Conservation (phyloP, 805 yeast genomes). For the Starmera dryadoides region DNA sequence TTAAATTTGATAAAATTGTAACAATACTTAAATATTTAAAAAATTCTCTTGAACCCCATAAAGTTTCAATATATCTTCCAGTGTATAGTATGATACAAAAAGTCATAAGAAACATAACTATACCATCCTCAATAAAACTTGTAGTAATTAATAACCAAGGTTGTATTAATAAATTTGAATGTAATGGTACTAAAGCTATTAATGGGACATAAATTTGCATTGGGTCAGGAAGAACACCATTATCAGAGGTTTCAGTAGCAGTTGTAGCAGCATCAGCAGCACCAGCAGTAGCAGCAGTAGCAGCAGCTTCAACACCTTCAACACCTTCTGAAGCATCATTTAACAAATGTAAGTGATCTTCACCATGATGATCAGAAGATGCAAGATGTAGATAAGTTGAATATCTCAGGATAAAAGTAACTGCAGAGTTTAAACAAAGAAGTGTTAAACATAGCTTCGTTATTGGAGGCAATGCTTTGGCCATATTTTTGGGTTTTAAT, state of each 20-base stretch:
- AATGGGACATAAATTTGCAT: constrained; percentile 41
- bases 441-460: constrained; percentile 21
- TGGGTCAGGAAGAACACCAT: constrained; percentile 28
- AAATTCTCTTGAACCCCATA: constrained; percentile 46
- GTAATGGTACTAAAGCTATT: constrained; percentile 41
- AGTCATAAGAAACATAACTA: constrained; percentile 30
- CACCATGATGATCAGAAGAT: constrained; percentile 14
- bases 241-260: constrained; percentile 2
- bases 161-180: constrained; percentile 28
- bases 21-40: constrained; percentile 31
- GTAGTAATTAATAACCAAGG: constrained; percentile 48
- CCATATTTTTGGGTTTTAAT: constrained; percentile 4
- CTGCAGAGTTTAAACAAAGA: constrained; percentile 13
- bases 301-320: too few relatives aligned
- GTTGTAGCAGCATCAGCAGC: neutral
- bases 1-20: constrained; percentile 28
- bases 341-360: constrained; percentile 15
- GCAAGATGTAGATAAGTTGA: constrained; percentile 21
- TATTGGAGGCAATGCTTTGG: constrained; percentile 23
- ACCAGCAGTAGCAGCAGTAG: constrained; percentile 3
- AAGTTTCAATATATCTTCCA: constrained; percentile 46
- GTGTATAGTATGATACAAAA: constrained; percentile 36
- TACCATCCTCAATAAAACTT: constrained; percentile 37
- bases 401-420: constrained; percentile 24
- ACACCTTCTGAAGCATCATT: neutral